Evolutionary conservation across 1,284 basidiomycete species (phyloP).

Genomic region (Heterobasidion irregulare): DNA sequence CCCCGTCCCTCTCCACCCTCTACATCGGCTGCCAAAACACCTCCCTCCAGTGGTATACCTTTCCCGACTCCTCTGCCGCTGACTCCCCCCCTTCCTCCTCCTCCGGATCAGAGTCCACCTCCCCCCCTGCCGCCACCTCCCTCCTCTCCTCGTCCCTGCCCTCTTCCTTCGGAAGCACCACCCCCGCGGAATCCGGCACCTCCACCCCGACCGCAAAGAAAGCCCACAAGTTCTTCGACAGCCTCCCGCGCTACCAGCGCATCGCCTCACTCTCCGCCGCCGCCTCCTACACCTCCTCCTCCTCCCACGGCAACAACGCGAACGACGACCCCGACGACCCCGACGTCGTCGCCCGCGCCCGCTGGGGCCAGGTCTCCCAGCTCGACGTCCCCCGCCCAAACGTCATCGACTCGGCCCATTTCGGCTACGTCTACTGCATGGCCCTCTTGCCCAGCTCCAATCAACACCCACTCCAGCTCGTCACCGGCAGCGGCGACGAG

Average conservation of each 20-base stretch:
- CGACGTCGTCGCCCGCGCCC: not conserved
- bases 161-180: not conserved
- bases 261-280: not conserved
- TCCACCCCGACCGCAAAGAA: conserved; percentile 40
- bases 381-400: conserved; percentile 29
- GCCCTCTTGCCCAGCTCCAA: conserved; percentile 34
- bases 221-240: conserved; percentile 78
- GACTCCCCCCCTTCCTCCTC: conserved; percentile 2
- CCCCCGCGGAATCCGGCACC: conserved; percentile 26
- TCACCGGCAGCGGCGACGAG: conserved; percentile 86
- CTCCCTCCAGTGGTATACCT: conserved; percentile 79
- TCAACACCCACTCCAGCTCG: conserved; percentile 37
- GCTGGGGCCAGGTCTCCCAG: not conserved
- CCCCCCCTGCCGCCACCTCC: not conserved
- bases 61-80: conserved; percentile 23
- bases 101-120: not conserved
- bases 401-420: conserved; percentile 84
- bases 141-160: not conserved
- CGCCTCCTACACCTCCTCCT: conserved; percentile 12
- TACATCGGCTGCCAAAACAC: conserved; percentile 91
- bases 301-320: not conserved
- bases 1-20: conserved; percentile 58
- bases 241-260: conserved; percentile 63
- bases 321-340: conserved; percentile 12
- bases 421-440: conserved; percentile 92